phyloP scores from a whole-genome alignment of 495 filamentous ascomycete genomes.

The Neurospora sp. region DNA sequence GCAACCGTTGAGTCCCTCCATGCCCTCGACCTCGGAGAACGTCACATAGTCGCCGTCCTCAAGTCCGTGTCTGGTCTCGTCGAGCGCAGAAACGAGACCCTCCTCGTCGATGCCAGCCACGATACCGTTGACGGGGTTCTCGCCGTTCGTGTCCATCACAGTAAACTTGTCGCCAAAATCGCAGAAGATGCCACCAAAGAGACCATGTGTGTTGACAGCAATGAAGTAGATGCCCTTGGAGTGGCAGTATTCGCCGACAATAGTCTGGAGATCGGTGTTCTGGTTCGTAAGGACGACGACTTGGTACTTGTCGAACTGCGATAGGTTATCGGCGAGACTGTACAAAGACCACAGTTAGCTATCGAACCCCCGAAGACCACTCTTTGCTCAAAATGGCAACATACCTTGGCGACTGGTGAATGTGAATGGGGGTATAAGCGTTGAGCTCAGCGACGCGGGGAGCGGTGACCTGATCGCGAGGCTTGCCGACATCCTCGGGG shows the following conservation, averaged over 20 bases:
- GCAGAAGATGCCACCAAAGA: constrained; percentile 95
- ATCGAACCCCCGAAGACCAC: background rate
- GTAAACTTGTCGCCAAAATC: constrained; percentile 94
- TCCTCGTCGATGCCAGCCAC: constrained; percentile 80
- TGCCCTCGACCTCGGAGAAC: constrained; percentile 85
- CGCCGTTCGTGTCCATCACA: constrained; percentile 80
- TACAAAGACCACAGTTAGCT: constrained; percentile 10
- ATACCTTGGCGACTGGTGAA: constrained; percentile 50
- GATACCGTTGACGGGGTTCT: constrained; percentile 79
- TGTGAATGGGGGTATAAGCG: constrained; percentile 80
- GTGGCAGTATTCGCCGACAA: constrained; percentile 86
- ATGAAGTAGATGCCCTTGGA: constrained; percentile 83
- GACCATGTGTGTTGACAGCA: constrained; percentile 76
- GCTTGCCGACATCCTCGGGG: constrained; percentile 80
- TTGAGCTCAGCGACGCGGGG: constrained; percentile 91
- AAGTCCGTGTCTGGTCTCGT: constrained; percentile 90
- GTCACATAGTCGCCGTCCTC: constrained; percentile 96
- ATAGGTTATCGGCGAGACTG: constrained; percentile 58
- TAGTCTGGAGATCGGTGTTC: constrained; percentile 65
- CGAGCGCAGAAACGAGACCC: constrained; percentile 85
- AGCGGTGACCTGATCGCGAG: constrained; percentile 74
- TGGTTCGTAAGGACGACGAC: constrained; percentile 84
- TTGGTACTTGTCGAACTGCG: constrained; percentile 76
- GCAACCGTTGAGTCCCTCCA: constrained; percentile 77
- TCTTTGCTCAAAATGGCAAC: background rate